Conservation (phyloP, 2,329 filamentous ascomycete species). For the Fusarium falciforme region DNA sequence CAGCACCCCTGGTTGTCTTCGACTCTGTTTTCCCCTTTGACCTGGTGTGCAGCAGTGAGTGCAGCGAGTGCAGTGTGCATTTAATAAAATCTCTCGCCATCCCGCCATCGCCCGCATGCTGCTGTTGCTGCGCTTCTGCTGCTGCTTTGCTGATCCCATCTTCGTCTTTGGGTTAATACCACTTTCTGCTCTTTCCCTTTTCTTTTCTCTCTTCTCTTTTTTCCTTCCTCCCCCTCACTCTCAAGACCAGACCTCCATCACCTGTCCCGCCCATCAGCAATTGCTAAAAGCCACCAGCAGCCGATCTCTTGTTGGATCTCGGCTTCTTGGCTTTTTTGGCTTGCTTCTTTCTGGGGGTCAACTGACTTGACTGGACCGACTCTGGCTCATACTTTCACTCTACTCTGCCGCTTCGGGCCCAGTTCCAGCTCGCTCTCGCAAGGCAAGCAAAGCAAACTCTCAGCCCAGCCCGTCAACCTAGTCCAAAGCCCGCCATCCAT, state of each 20-base stretch:
- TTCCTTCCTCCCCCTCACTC: not conserved
- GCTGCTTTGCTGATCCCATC: constrained; percentile 19
- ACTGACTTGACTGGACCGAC: constrained; percentile 1
- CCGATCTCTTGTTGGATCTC: constrained; percentile 21
- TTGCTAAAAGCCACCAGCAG: not conserved
- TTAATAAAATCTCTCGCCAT: constrained; percentile 39
- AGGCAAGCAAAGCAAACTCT: constrained; percentile 20
- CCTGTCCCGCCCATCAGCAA: not conserved
- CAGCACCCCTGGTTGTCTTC: constrained; percentile 13
- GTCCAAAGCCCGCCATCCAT: constrained; percentile 1
- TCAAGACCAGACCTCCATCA: not conserved
- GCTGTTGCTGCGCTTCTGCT: constrained; percentile 7
- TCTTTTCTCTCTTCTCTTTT: not conserved
- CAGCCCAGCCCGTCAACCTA: constrained; percentile 10
- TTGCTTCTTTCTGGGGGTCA: not conserved
- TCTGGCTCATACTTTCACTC: constrained; percentile 1
- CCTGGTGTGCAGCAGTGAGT: constrained; percentile 9
- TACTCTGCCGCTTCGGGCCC: constrained; percentile 20
- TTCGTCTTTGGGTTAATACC: constrained; percentile 29
- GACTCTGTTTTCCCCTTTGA: constrained; percentile 23
- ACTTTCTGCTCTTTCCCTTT: constrained; percentile 14
- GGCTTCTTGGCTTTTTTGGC: constrained; percentile 16
- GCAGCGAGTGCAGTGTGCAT: constrained; percentile 9
- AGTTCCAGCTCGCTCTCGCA: constrained; percentile 25
- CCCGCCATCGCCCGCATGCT: constrained; percentile 34